Evolutionary conservation across 441 rosid species (phyloP).

Genomic region (Capsella rubella): DNA sequence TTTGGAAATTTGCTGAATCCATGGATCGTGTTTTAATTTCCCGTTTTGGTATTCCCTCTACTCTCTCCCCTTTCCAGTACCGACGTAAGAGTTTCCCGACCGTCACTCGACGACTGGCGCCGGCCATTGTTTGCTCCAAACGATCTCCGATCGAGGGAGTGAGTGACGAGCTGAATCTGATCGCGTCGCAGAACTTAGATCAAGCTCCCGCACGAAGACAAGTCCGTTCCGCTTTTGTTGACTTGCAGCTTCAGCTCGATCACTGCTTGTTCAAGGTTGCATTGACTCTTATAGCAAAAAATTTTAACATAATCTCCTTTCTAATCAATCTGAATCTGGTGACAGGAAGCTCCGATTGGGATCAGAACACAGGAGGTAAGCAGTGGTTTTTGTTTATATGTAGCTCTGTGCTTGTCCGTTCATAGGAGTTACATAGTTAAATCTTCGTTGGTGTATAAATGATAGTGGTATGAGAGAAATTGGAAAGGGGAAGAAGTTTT

Average conservation of each 20-base stretch:
- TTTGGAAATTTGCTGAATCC: slow-evolving; percentile 19
- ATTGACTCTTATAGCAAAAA: background rate
- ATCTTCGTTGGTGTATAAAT: slow-evolving; percentile 15
- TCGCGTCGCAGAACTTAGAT: slow-evolving; percentile 75
- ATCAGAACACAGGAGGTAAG: slow-evolving; percentile 83
- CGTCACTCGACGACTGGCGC: background rate
- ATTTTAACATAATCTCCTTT: background rate
- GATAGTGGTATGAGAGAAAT: slow-evolving; percentile 84
- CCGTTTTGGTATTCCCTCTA: slow-evolving; percentile 18
- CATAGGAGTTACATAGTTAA: background rate
- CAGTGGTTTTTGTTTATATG: background rate
- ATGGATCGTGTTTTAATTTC: slow-evolving; percentile 42
- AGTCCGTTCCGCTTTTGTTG: slow-evolving; percentile 76
- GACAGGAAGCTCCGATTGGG: slow-evolving; percentile 76
- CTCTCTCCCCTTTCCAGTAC: slow-evolving; percentile 12
- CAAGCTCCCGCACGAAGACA: slow-evolving; percentile 74
- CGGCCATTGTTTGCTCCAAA: slow-evolving; percentile 34
- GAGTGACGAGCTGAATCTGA: slow-evolving; percentile 66
- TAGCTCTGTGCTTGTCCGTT: background rate
- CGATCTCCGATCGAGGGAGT: slow-evolving; percentile 64
- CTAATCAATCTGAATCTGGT: slow-evolving; percentile 30
- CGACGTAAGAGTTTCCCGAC: slow-evolving; percentile 1
- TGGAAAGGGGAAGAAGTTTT: slow-evolving; percentile 77
- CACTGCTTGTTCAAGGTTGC: slow-evolving; percentile 87
- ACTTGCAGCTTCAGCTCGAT: slow-evolving; percentile 75